These are phyloP conservation scores for Dendrobium officinale DNA, from an alignment of 106 monocot genomes.

Conservation along the genomic window DNA sequence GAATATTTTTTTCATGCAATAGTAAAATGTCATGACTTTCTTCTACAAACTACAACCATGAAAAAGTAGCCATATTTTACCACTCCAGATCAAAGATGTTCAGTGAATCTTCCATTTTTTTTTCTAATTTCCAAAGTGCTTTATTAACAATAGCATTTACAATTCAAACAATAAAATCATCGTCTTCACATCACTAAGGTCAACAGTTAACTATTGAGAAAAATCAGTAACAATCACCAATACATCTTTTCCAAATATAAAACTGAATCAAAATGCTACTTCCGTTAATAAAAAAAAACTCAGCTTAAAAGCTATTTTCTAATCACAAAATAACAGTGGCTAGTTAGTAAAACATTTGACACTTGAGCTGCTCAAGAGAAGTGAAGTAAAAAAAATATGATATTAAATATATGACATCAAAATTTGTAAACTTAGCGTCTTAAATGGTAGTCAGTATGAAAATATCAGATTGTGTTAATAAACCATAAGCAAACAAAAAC, in stretches of 20 bases:
- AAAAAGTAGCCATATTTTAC: background rate
- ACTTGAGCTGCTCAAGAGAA: background rate
- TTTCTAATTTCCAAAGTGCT: too few species aligned
- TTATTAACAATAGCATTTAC: background rate
- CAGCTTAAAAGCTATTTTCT: background rate
- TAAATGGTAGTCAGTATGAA: background rate
- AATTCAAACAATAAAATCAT: background rate
- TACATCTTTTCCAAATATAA: background rate
- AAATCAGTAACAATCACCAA: background rate
- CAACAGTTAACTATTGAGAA: background rate
- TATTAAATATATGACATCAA: background rate
- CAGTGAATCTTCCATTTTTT: too few species aligned
- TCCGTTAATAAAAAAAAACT: background rate
- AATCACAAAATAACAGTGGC: background rate
- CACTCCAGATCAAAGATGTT: background rate
- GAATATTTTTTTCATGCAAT: background rate
- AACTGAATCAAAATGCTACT: background rate
- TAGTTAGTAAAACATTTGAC: background rate
- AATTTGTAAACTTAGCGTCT: background rate
- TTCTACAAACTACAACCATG: background rate
- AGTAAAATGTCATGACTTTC: background rate
- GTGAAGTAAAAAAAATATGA: background rate
- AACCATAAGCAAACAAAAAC: background rate
- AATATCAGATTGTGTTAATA: background rate
- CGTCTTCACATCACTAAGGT: background rate